These are phyloP conservation scores for Gaeumannomyces sp. DNA, from an alignment of 2,329 filamentous ascomycete species.

Conservation along the genomic window DNA sequence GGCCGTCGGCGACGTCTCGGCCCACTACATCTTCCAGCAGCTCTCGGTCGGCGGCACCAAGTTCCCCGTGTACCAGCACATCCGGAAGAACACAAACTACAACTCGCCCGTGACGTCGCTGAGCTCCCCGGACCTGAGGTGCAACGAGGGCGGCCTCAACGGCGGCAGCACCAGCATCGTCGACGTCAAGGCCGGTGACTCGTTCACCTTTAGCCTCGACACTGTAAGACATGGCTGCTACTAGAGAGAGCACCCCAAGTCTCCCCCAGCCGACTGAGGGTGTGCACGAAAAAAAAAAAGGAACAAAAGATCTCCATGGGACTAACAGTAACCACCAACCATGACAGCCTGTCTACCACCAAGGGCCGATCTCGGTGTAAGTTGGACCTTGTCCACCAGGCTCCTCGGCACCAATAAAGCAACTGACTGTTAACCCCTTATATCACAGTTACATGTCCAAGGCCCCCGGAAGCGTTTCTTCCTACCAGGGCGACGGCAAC, in stretches of 20 bases:
- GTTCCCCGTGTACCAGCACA: slow-evolving; percentile 30
- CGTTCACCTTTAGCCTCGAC: slow-evolving; percentile 33
- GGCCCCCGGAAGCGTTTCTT: slow-evolving; percentile 26
- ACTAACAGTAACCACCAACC: neutral
- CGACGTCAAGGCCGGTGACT: slow-evolving; percentile 29
- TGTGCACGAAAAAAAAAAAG: too few relatives aligned
- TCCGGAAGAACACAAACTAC: slow-evolving; percentile 41
- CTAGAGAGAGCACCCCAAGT: too few relatives aligned
- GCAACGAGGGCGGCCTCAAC: slow-evolving; percentile 32
- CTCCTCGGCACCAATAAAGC: neutral
- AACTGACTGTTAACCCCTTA: neutral
- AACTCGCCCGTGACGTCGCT: slow-evolving; percentile 41
- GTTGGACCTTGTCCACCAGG: neutral
- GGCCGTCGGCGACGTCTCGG: slow-evolving; percentile 26
- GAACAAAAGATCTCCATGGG: too few relatives aligned
- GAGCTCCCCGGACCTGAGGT: slow-evolving; percentile 33
- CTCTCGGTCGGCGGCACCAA: slow-evolving; percentile 26
- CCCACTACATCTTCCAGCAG: slow-evolving; percentile 37
- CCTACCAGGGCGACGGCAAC: slow-evolving; percentile 32
- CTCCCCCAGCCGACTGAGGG: too few relatives aligned
- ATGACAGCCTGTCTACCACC: slow-evolving; percentile 32
- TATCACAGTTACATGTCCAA: slow-evolving; percentile 33
- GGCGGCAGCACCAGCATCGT: slow-evolving; percentile 28
- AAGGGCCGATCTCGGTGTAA: slow-evolving; percentile 33
- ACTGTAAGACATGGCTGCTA: slow-evolving; percentile 10